phyloP scores from a whole-genome alignment of 352 stramenopile species.

The Pythium chondricola region DNA sequence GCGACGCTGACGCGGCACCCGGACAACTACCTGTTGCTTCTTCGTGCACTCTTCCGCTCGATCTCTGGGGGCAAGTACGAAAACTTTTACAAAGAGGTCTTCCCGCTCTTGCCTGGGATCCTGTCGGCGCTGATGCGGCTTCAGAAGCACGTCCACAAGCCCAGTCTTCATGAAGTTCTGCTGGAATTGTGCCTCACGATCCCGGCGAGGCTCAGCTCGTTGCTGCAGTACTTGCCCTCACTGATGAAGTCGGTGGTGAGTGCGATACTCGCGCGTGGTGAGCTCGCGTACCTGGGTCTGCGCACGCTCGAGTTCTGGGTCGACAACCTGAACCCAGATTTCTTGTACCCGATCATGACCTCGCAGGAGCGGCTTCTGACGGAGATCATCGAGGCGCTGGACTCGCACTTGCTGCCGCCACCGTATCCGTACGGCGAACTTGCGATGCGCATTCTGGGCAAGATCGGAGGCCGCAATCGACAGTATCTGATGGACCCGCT shows the following conservation, averaged over 20 bases:
- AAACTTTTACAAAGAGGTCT: conserved; percentile 96
- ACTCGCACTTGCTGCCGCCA: conserved; percentile 91
- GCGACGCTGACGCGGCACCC: conserved; percentile 88
- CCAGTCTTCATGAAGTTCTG: conserved; percentile 86
- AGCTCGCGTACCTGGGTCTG: conserved; percentile 94
- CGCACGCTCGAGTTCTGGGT: conserved; percentile 98
- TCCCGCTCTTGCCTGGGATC: conserved; percentile 90
- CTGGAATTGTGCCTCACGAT: conserved; percentile 97
- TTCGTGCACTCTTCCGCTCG: conserved; percentile 93
- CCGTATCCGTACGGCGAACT: conserved; percentile 97
- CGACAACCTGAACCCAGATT: conserved; percentile 98
- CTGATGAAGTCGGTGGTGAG: conserved; percentile 94
- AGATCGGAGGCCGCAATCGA: conserved; percentile 93
- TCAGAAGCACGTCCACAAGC: conserved; percentile 85
- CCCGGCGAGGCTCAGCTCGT: conserved; percentile 90
- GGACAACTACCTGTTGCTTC: conserved; percentile 93
- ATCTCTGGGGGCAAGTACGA: conserved; percentile 98
- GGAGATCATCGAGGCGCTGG: conserved; percentile 94
- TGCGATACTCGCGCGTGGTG: conserved; percentile 91
- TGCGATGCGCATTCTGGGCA: conserved; percentile 94
- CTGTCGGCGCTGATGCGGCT: conserved; percentile 93
- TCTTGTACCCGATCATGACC: conserved; percentile 92
- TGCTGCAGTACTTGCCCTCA: conserved; percentile 96
- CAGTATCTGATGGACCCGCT: conserved; percentile 86
- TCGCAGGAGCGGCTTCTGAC: conserved; percentile 86